Evolutionary conservation across 2,329 filamentous ascomycete genomes (phyloP), one percentile per base, ranked within the genome.

Genomic region (Ceratocystis albifundus): DNA sequence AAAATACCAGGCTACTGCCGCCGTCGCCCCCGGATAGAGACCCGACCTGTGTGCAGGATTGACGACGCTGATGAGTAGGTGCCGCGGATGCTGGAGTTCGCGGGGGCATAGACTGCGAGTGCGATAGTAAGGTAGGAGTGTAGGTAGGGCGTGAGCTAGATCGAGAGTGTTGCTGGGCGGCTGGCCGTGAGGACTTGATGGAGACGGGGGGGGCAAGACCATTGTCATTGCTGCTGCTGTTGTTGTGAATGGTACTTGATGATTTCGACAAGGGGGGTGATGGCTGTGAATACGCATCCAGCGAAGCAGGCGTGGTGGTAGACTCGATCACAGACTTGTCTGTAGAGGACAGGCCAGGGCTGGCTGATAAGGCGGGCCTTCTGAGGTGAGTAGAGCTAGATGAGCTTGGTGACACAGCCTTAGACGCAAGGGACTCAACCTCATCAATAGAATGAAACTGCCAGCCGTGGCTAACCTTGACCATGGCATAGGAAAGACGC

Each of bases 381-480:
- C 79, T 75, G 70, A 83, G 77, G 69, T 84, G 71, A 66, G 83
- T 81, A 32, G 84, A 81, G 67, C 80, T 77, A 74, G 81, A 82
- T 62, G 87, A 80, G 44, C 80, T 77, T 30, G 86, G 84, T 0
- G 87, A 89, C 22, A 80, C 82, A 67, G 81, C 82, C 65, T 88
- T 85, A 1, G 88, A 89, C 8, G 88, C 84, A 50, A 90, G 77
- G 61, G 83, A 84, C 75, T 93, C 90, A 36, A 93, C 83, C 75
- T 93, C 88, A 66, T 88, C 86, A 67, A 94, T 84, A 20, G 85
- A 85, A 69, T 88, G 85, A 62, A 86, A 82, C 75, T 96, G 88
- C 88, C 91, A 94, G 67, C 90, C 90, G 73, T 95, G 86, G 73
- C 90, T 90, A 50, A 96, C 88, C 75, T 96, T 96, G 73, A 95